These are phyloP conservation scores for Skeletonema menzelii DNA, from an alignment of 108 stramenopile genomes.

Conservation along the genomic window DNA sequence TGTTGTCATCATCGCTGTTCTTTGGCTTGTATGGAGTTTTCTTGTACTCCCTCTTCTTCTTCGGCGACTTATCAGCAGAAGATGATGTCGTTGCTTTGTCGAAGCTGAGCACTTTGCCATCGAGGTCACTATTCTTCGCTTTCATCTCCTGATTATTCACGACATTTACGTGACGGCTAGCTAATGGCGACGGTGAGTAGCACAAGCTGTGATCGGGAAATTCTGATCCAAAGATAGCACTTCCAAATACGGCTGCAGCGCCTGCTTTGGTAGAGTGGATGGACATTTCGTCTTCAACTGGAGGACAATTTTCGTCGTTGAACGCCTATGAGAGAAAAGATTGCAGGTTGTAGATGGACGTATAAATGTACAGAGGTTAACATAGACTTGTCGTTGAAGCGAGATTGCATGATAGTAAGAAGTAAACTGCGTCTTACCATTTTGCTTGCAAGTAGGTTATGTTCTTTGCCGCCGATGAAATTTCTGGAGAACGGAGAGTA, in stretches of 20 bases:
- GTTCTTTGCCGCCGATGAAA: not conserved
- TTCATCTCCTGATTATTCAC: conserved; percentile 8
- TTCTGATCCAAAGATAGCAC: conserved; percentile 33
- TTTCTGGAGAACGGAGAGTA: not conserved
- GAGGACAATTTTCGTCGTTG: conserved; percentile 32
- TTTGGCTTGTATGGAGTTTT: not conserved
- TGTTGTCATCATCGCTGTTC: not conserved
- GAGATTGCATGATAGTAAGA: not conserved
- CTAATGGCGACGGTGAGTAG: conserved; percentile 37
- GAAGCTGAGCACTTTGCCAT: conserved; percentile 23
- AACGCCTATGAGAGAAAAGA: not conserved
- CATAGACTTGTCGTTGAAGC: not conserved
- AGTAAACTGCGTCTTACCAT: not conserved
- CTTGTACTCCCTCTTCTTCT: conserved; percentile 6
- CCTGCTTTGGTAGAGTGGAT: conserved; percentile 27
- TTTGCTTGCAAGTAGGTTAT: not conserved
- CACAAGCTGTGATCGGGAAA: conserved; percentile 40
- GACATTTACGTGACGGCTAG: conserved; percentile 4
- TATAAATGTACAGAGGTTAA: not conserved
- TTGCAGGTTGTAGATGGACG: not conserved
- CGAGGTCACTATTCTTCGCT: not conserved
- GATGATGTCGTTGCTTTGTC: conserved; percentile 11
- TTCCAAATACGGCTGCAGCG: conserved; percentile 32
- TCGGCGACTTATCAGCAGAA: not conserved
- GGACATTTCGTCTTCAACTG: conserved; percentile 6